Conservation (phyloP, 1,139 yeast genomes). For the Kodamaea ohmeri region DNA sequence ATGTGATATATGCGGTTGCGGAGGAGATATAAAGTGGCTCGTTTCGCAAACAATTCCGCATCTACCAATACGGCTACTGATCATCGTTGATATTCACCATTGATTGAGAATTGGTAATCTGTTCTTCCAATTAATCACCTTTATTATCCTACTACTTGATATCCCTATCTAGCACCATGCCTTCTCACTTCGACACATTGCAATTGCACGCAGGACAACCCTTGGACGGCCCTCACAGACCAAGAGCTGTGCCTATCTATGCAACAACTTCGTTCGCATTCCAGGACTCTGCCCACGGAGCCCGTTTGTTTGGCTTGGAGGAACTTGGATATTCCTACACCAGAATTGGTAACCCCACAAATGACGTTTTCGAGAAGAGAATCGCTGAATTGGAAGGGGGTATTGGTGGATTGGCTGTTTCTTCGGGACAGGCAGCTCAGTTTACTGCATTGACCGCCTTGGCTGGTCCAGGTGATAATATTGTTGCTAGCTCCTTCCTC, state of each 20-base stretch:
- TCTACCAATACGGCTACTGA: no score
- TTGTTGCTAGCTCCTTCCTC: conserved; percentile 80
- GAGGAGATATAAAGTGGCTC: background rate
- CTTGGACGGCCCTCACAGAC: conserved; percentile 47
- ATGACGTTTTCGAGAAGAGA: conserved; percentile 85
- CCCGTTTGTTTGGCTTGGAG: conserved; percentile 81
- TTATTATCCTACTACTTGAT: background rate
- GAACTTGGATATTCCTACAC: conserved; percentile 84
- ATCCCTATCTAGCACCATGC: conserved; percentile 22
- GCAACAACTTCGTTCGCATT: conserved; percentile 86
- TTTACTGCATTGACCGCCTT: conserved; percentile 78
- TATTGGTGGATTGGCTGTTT: conserved; percentile 81
- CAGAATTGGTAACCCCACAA: conserved; percentile 90
- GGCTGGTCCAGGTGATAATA: conserved; percentile 87
- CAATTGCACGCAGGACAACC: conserved; percentile 95
- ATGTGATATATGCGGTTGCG: background rate
- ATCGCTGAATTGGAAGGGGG: conserved; percentile 93
- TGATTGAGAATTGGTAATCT: no score
- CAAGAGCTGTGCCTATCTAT: conserved; percentile 92
- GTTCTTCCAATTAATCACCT: background rate
- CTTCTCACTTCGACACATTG: conserved; percentile 79
- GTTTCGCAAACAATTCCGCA: background rate
- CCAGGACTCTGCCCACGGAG: conserved; percentile 86
- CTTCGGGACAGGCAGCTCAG: conserved; percentile 97
- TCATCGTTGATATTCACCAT: no score